Base-by-base conservation (phyloP, 805 yeast genomes). In the Ogataea philodendri region DNA sequence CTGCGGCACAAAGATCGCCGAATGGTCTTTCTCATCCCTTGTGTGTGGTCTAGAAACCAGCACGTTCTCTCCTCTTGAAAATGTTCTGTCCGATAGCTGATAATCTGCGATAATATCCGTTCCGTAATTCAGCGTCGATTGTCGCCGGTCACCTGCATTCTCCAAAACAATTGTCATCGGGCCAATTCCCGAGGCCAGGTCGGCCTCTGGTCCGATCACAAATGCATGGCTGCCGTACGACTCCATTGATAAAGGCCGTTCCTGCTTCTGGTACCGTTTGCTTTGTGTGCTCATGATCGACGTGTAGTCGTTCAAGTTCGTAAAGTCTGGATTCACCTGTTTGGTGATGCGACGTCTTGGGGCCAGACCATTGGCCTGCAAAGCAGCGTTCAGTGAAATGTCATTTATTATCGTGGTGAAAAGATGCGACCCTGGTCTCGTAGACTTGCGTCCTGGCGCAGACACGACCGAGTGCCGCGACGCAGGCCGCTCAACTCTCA, bases 351-450 rank as follows among this genome's bases (percentile, higher is more conserved):
- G 26, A n/a, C 39, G 35, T 23, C 30, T 17, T 9, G 37, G 39
- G 1, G 27, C 36, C 2, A 34, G 24, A 5, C 68, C 68, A 16
- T 59, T 62, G 3, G 67, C 66, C 14, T 59, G 43, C 25, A 60
- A 32, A 1, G 70, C 70, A 3, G 70, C 70, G 26, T 57, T 59
- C 27, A 64, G 45, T 1, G 69, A 63, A 0, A 60, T 50, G 18
- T 60, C 65, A 45, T 65, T 63, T 49, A 64, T 49, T 7, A 62
- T 51, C 3, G 55, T 52, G 27, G 46, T 55, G 59, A 64, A 60
- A 1, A 59, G 31, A 13, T 35, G 38, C n/a, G 30, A 30, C 16
- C 35, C 32, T 5, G 35, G 35, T 8, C 20, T 9, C 5, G 27
- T 17, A 5, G 34, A 9, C 20, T 11, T 34, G 15, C 23, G 26